A percentile compares a stretch with the other conserved stretches of the same genome.
Conservation (phyloP, 2,329 filamentous ascomycete species). For the Colletotrichum tabaci region DNA sequence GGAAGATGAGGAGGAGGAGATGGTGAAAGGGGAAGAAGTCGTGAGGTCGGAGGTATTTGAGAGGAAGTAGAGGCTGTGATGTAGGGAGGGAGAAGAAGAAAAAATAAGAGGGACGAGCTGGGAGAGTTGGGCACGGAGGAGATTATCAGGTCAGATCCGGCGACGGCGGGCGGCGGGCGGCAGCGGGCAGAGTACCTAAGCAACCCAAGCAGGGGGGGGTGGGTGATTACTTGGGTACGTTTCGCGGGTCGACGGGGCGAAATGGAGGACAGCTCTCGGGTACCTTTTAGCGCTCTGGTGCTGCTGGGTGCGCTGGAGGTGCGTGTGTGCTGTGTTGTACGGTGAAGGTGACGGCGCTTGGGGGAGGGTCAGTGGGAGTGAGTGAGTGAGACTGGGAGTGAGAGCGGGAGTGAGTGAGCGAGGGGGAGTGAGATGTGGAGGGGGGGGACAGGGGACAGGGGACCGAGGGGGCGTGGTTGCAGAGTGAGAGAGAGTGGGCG, state of each 20-base stretch:
- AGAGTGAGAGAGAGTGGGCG: neutral
- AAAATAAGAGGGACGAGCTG: slow-evolving; percentile 3
- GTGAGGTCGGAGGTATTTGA: neutral
- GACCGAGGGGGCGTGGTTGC: neutral
- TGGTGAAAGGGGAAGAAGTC: neutral
- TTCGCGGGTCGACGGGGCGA: slow-evolving; percentile 14
- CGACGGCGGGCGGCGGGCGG: neutral
- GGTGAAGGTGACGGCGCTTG: too few species aligned
- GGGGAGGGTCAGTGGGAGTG: too few species aligned
- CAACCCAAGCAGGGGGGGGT: too few species aligned
- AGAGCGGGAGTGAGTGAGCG: neutral
- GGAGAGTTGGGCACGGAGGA: slow-evolving; percentile 19
- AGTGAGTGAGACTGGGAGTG: neutral
- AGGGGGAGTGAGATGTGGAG: neutral
- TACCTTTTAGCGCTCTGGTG: slow-evolving; percentile 14
- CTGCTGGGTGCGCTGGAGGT: neutral
- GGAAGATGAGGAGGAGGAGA: neutral
- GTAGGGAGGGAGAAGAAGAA: too few species aligned
- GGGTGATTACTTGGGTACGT: slow-evolving; percentile 4
- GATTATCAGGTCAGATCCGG: slow-evolving; percentile 9
- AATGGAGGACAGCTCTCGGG: slow-evolving; percentile 18
- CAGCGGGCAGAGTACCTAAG: neutral
- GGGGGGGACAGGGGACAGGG: neutral
- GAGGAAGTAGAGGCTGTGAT: neutral
- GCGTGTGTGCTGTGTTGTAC: too few species aligned